A percentile compares a stretch with the other conserved stretches of the same genome.
These are phyloP conservation scores for Aureobasidium sp. DNA, from an alignment of 2,329 filamentous ascomycete species.

Conservation along the genomic window DNA sequence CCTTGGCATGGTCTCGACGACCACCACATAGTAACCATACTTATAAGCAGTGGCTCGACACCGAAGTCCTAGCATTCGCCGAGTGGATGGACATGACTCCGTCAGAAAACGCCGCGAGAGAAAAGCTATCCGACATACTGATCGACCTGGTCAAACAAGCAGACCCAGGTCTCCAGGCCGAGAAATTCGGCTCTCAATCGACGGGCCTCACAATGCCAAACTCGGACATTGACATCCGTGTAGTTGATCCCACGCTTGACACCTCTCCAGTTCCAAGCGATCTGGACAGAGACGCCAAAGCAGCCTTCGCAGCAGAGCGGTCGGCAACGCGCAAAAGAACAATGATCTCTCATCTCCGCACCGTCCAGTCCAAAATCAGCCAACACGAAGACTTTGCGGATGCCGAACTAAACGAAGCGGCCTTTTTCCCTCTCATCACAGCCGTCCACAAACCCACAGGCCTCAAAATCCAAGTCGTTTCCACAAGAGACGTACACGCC, in stretches of 20 bases:
- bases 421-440: constrained; percentile 35
- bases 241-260: constrained; percentile 8
- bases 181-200: constrained; percentile 48
- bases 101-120: constrained; percentile 36
- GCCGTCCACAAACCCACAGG: constrained; percentile 42
- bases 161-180: constrained; percentile 24
- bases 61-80: constrained; percentile 42
- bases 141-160: constrained; percentile 23
- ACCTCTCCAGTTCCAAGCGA: too few species aligned
- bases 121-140: constrained; percentile 29
- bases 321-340: not conserved
- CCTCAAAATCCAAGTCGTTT: constrained; percentile 47
- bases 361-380: not conserved
- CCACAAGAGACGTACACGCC: constrained; percentile 30
- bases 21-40: not conserved
- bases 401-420: constrained; percentile 23
- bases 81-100: constrained; percentile 38
- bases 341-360: not conserved
- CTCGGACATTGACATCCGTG: constrained; percentile 50
- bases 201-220: constrained; percentile 46
- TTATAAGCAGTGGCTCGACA: constrained; percentile 31
- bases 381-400: constrained; percentile 18
- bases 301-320: not conserved
- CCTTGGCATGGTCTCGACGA: not conserved
- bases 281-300: not conserved